phyloP scores from a whole-genome alignment of 2,329 filamentous ascomycete genomes.

The Diaporthe citri region DNA sequence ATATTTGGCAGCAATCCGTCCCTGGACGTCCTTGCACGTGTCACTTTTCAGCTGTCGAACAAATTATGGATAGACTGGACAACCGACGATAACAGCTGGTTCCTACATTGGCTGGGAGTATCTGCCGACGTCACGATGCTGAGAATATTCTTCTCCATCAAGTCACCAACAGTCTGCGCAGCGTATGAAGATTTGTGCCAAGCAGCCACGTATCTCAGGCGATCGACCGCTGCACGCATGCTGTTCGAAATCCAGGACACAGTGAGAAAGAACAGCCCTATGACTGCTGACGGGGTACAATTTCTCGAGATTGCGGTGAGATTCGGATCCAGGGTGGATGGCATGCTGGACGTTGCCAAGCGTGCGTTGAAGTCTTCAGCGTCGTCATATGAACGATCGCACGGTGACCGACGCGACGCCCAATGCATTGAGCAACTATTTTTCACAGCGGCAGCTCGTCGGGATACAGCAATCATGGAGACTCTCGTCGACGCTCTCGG shows the following conservation, averaged over 20 bases:
- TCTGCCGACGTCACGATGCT: neutral
- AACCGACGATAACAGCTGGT: neutral
- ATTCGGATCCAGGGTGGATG: neutral
- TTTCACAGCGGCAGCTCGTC: neutral
- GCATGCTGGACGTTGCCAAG: neutral
- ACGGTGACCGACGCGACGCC: too few species aligned
- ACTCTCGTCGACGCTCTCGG: neutral
- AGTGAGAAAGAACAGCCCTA: neutral
- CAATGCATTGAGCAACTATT: neutral
- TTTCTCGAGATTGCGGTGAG: neutral
- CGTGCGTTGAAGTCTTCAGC: neutral
- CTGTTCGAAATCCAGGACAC: neutral
- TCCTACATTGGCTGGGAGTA: neutral
- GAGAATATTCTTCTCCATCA: neutral
- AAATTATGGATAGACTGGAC: neutral
- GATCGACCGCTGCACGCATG: neutral
- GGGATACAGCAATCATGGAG: neutral
- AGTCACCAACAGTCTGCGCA: neutral
- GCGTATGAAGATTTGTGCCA: neutral
- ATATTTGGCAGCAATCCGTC: neutral
- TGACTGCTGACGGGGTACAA: neutral
- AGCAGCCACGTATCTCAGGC: rapidly evolving
- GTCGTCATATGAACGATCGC: too few species aligned
- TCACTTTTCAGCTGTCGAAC: neutral
- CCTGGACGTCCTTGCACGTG: neutral